Base-by-base conservation (phyloP, 441 rosid species). In the Manihot esculenta region DNA sequence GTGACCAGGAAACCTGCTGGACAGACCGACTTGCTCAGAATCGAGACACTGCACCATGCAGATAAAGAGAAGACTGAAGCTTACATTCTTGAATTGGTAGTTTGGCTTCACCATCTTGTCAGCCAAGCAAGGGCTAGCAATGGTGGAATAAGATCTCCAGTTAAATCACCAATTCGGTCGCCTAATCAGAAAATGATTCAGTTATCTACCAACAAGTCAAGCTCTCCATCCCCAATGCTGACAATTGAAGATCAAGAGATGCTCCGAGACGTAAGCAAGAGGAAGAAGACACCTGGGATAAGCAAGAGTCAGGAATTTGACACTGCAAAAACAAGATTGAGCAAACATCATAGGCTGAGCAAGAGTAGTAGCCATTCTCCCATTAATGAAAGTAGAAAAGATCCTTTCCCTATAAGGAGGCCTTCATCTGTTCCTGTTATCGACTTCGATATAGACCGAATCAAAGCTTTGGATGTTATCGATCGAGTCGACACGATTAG, bases 341-440 rank as follows among this genome's bases (percentile, higher is more conserved):
- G 84, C 75, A 88, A 86, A 82, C 92, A 87, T 66, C 94, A 92
- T 51, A 83, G 99, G 82, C 86, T 88, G 82, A 89, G 88, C 55
- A 94, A 90, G 78, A 94, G 99, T 84, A 92, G 88, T 64, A 94
- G 89, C 82, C 93, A 94, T 77, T 94, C 97, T n/a, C 97, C 97
- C 0, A 84, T 82, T 74, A 58, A 77, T 12, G 89, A 87, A 72
- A 80, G 72, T 18, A 87, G 74, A 81, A 88, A 80, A 76, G 97
- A 94, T 35, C 72, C 88, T 23, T 84, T 92, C 72, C 90, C 95
- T 23, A 78, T 76, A 49, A 76, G 95, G 72, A 85, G 97, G 78
- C 97, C 84, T 15, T 86, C 88, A 15, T 86, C 87, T 1, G 80
- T 89, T 75, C 97, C 99, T 7, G 41, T 94, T 73, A 85, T 92